Conservation (phyloP, 805 yeast species). For the Candida oleophila region DNA sequence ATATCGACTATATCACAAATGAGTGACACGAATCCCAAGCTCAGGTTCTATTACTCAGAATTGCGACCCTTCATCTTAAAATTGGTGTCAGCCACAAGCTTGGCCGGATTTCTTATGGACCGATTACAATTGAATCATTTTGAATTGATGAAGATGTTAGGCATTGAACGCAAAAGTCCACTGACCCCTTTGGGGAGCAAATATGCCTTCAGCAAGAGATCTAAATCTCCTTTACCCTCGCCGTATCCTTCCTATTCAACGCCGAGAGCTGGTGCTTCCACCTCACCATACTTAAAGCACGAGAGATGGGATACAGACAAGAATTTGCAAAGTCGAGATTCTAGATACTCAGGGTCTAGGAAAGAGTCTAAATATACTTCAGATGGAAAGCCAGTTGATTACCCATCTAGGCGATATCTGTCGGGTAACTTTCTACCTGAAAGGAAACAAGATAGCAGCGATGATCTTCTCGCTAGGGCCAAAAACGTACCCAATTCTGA, state of each 20-base stretch:
- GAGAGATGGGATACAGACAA: not conserved
- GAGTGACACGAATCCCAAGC: slow-evolving; percentile 9
- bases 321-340: not conserved
- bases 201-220: not conserved
- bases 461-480: not conserved
- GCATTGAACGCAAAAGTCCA: not conserved
- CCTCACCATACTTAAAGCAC: not conserved
- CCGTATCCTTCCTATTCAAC: not conserved
- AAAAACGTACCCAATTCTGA: not conserved
- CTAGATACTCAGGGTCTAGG: not conserved
- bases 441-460: not conserved
- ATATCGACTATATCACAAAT: slow-evolving; percentile 10
- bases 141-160: slow-evolving; percentile 5
- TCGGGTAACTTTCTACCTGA: not conserved
- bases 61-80: slow-evolving; percentile 23
- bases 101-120: slow-evolving; percentile 20
- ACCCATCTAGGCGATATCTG: not conserved
- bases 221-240: not conserved
- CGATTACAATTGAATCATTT: slow-evolving; percentile 16
- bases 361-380: not conserved
- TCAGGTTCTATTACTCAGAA: slow-evolving; percentile 20
- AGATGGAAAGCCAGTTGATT: not conserved
- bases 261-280: not conserved
- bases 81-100: slow-evolving; percentile 17
- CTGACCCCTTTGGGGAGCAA: not conserved